Evolutionary conservation across 169 alveolate genomes (phyloP).

Genomic region (Cryptosporidium ubiquitum): DNA sequence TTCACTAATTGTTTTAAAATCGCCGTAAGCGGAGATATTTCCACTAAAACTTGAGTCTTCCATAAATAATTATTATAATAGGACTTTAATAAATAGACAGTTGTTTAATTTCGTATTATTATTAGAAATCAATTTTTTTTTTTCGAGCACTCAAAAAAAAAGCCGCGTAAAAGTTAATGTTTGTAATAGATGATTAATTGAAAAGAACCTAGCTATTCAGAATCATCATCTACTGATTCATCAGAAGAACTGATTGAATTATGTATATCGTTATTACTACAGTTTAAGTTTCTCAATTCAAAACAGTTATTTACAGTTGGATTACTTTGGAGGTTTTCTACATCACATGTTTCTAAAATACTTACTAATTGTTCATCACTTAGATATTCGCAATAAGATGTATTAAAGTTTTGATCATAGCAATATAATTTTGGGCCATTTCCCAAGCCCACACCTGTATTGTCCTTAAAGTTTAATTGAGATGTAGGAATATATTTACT

Average conservation of each 20-base stretch:
- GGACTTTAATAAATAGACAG: background rate
- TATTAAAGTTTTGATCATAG: background rate
- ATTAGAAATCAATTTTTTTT: background rate
- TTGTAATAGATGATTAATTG: background rate
- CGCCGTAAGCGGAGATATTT: background rate
- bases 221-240: slow-evolving; percentile 37
- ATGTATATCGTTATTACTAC: background rate
- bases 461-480: background rate
- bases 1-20: background rate
- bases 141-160: background rate
- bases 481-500: background rate
- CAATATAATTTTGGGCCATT: background rate
- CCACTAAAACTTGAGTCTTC: background rate
- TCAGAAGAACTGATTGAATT: slow-evolving; percentile 11
- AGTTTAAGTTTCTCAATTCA: background rate
- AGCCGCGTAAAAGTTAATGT: background rate
- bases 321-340: slow-evolving; percentile 7
- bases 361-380: slow-evolving; percentile 70
- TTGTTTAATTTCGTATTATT: no score
- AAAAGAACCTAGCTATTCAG: slow-evolving; percentile 2
- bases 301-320: background rate
- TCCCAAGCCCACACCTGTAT: background rate
- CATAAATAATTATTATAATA: background rate
- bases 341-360: slow-evolving; percentile 58
- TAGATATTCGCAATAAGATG: slow-evolving; percentile 19